Conservation (phyloP, 306 rosid species). For the Arachis hypogaea region DNA sequence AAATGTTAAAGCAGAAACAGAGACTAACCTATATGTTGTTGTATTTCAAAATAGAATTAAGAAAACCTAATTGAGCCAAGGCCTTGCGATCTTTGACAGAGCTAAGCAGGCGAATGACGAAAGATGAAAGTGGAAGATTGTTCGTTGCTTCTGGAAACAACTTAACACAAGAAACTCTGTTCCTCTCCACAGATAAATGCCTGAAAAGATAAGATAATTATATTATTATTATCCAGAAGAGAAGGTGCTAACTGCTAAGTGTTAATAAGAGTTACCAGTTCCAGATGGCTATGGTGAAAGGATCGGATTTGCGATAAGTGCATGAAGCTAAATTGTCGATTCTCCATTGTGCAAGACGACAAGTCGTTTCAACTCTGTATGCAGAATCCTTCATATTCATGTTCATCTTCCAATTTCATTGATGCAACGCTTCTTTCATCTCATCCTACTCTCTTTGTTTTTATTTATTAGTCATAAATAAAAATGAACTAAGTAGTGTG, state of each 20-base stretch:
- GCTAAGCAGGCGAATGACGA: conserved; percentile 69
- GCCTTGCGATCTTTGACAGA: conserved; percentile 82
- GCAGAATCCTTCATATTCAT: conserved; percentile 96
- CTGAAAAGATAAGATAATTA: conserved; percentile 36
- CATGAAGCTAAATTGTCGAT: conserved; percentile 90
- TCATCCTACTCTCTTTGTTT: too few relatives aligned
- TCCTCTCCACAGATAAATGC: conserved; percentile 93
- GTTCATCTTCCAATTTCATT: conserved; percentile 80
- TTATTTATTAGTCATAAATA: too few relatives aligned
- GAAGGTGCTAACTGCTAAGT: too few relatives aligned
- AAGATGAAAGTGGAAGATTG: conserved; percentile 91
- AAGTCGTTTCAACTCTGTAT: conserved; percentile 84
- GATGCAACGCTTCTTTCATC: conserved; percentile 52
- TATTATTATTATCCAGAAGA: too few relatives aligned
- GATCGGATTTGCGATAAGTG: conserved; percentile 95
- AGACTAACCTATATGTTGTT: too few relatives aligned
- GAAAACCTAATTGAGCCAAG: conserved; percentile 79
- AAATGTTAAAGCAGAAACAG: neutral
- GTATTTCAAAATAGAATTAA: neutral
- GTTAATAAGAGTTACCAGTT: conserved; percentile 61
- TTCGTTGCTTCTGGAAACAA: conserved; percentile 89
- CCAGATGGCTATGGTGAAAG: conserved; percentile 96
- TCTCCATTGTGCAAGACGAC: conserved; percentile 98
- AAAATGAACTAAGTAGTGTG: too few relatives aligned
- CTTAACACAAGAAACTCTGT: conserved; percentile 69